A percentile compares a stretch with the other conserved stretches of the same genome.
Evolutionary conservation across 352 stramenopile species (phyloP).

Genomic region (Globisporangium spiculum): DNA sequence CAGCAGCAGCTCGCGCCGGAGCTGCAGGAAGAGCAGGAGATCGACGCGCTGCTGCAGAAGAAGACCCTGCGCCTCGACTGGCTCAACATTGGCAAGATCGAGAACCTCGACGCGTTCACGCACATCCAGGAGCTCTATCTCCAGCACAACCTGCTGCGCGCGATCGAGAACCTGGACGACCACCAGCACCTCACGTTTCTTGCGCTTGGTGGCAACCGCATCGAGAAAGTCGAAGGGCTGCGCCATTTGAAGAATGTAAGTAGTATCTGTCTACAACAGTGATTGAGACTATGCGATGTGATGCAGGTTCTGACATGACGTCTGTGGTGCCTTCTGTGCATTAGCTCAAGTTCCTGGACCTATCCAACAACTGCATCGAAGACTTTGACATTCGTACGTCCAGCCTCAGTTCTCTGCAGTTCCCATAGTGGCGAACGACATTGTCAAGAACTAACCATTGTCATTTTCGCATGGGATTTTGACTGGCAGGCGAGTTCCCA

Average conservation of each 20-base stretch:
- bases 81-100: conserved; percentile 65
- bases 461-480: background rate
- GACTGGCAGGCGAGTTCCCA: conserved; percentile 42
- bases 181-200: conserved; percentile 58
- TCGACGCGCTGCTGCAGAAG: conserved; percentile 45
- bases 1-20: background rate
- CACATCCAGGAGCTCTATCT: conserved; percentile 76
- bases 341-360: conserved; percentile 73
- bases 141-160: conserved; percentile 67
- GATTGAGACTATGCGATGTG: background rate
- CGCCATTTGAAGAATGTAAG: conserved; percentile 52
- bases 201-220: conserved; percentile 61
- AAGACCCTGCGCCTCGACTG: conserved; percentile 69
- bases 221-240: conserved; percentile 59
- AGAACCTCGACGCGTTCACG: conserved; percentile 75
- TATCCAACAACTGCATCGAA: conserved; percentile 75
- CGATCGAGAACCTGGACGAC: conserved; percentile 64
- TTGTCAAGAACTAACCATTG: background rate
- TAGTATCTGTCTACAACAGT: conserved; percentile 7
- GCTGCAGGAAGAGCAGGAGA: conserved; percentile 24
- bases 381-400: conserved; percentile 53
- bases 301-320: background rate
- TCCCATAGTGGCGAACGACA: background rate
- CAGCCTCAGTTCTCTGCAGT: too few species aligned
- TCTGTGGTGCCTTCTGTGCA: background rate